Percentiles rank a stretch among this genome's conserved stretches.
Conservation (phyloP, 1,284 basidiomycete species). For the Hemileccinum hortonii region DNA sequence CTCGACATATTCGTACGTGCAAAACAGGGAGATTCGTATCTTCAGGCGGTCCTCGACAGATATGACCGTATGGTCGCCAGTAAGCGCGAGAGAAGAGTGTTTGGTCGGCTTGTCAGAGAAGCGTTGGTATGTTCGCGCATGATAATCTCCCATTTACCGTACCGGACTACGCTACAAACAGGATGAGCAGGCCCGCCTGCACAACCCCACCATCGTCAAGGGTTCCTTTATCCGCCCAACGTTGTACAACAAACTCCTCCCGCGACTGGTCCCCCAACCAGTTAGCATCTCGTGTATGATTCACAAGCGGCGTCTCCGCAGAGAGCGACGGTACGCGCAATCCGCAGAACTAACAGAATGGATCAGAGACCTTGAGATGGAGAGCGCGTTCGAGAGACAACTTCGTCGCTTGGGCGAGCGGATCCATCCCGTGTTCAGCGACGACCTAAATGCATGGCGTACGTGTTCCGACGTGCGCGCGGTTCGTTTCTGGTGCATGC, state of each 20-base stretch:
- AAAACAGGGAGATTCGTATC: slow-evolving; percentile 48
- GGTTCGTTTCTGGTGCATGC: neutral
- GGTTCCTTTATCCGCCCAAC: slow-evolving; percentile 65
- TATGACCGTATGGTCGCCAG: slow-evolving; percentile 55
- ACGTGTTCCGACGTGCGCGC: slow-evolving; percentile 7
- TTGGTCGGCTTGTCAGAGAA: slow-evolving; percentile 45
- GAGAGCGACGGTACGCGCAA: slow-evolving; percentile 45
- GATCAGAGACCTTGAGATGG: slow-evolving; percentile 48
- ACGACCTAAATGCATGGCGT: slow-evolving; percentile 27
- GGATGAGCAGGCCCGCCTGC: slow-evolving; percentile 52
- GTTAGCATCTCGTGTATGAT: slow-evolving; percentile 68
- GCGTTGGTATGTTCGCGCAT: slow-evolving; percentile 47
- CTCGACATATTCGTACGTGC: slow-evolving; percentile 58
- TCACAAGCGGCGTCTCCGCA: slow-evolving; percentile 48
- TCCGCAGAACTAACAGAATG: slow-evolving; percentile 37
- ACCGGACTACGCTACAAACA: slow-evolving; percentile 9
- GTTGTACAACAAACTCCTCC: slow-evolving; percentile 64
- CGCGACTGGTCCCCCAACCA: slow-evolving; percentile 78
- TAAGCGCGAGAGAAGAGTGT: slow-evolving; percentile 50
- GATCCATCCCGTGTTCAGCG: slow-evolving; percentile 21
- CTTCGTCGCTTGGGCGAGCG: slow-evolving; percentile 27
- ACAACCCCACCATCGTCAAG: slow-evolving; percentile 62
- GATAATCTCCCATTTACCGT: neutral
- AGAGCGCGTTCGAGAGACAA: slow-evolving; percentile 54
- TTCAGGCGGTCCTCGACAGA: slow-evolving; percentile 47